Conservation (phyloP, 305 asterid genomes). For the Solanum hybrid region DNA sequence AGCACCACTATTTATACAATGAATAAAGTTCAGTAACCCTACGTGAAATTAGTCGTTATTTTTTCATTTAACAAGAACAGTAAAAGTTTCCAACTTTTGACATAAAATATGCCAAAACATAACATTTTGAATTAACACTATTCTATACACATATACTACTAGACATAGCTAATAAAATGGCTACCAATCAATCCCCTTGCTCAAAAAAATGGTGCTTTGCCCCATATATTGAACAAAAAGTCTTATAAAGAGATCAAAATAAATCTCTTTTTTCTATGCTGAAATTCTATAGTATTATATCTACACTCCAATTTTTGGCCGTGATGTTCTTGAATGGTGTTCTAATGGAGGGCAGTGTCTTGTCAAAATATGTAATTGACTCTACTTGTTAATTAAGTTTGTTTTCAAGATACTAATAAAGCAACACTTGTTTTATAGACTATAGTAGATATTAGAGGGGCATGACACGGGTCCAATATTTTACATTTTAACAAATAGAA, state of each 20-base stretch:
- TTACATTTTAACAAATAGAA: too few relatives aligned
- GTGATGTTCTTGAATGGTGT: constrained; percentile 26
- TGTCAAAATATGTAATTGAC: too few relatives aligned
- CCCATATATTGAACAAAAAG: constrained; percentile 27
- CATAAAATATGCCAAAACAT: not conserved
- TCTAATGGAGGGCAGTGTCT: constrained; percentile 58
- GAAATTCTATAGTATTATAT: not conserved
- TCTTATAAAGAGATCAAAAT: constrained; percentile 9
- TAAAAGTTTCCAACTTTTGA: not conserved
- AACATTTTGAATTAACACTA: not conserved
- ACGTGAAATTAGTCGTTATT: not conserved
- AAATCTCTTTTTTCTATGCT: constrained; percentile 2
- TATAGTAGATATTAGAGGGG: too few relatives aligned
- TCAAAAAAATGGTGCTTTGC: constrained; percentile 11
- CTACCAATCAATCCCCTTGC: constrained; percentile 19
- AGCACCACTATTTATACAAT: not conserved
- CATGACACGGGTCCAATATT: too few relatives aligned
- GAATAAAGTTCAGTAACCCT: not conserved
- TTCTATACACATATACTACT: not conserved
- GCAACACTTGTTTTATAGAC: too few relatives aligned
- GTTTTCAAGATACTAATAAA: too few relatives aligned
- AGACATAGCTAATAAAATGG: not conserved
- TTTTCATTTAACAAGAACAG: not conserved
- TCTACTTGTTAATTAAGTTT: too few relatives aligned
- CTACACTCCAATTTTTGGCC: constrained; percentile 47